Base-by-base conservation (phyloP, 192 early-diverging fungal genomes). In the Coemansia sp. region DNA sequence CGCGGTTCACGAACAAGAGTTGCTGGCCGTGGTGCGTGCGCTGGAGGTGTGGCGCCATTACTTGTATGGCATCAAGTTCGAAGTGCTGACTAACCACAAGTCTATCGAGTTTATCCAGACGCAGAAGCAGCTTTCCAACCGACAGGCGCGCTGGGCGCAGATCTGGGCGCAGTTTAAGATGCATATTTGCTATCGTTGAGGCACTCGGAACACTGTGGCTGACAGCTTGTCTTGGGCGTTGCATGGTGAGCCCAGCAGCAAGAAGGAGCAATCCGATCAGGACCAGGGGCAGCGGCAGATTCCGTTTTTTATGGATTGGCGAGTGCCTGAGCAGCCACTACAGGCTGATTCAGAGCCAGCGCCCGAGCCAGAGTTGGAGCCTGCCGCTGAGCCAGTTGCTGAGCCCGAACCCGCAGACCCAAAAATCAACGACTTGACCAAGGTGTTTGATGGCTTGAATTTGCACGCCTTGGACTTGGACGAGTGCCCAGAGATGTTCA, bases 1-100 rank as follows among this genome's bases (percentile, higher is more conserved):
- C 18, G 38, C 26, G 1, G 31, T 69, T 7, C 53, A 69, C 18
- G 14, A 69, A 8, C 47, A 61, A 12, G 67, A 50, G 33, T 25
- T 61, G 25, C 43, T 60, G 3, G 67, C 59, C 0, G 16, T 61
- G 1, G 11, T 52, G 0, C 28, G 20, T 2, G 31, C 66, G 7
- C 25, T 68, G 25, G 35, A 38, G 21, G 5, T 36, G 1, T 61
- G 59, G 58, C 42, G 41, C 0, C 58, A 56, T 37, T 62, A 57
- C 41, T 38, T 62, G 20, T 20, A 38, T 0, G 26, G 60, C 11
- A 42, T 62, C 25, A 5, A 42, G 8, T 62, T 62, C 18, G 60
- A 62, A 5, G 21, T 62, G 6, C n/a, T 62, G 11, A 41, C 60
- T 2, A 42, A 62, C 3, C 60, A 62, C 9, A n/a, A 62, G 23